Evolutionary conservation across 2,329 filamentous ascomycete species (phyloP), one percentile per base, ranked within the genome.

Genomic region (Ascochyta clinopodiicola): DNA sequence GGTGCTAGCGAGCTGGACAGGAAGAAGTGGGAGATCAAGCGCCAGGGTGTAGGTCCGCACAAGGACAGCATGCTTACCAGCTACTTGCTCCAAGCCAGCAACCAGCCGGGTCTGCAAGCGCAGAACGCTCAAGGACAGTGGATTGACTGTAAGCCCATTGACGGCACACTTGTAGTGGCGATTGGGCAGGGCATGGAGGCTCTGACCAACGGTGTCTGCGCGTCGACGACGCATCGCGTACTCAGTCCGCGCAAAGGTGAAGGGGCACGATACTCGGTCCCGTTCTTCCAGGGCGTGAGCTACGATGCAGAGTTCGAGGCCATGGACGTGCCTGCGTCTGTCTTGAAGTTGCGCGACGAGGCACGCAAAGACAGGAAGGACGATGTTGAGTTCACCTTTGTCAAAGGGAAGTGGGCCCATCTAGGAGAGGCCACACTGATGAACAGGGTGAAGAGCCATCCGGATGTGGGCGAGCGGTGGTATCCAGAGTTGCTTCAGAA

Each of bases 131-230:
- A 78, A 31, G 92, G 92, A 29, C 77, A 86, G 58, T 96, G 92
- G 92, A 88, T 96, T 66, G 90, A 94, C 75, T 92, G 88, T 70
- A 86, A 88, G 62, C 92, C 92, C 0, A 81, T 92, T 29, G 78
- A 82, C 19, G 89, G 88, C 2, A 95, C 92, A 43, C 82, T 96
- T 4, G 92, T 96, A 1, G 91, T 96, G 1, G 91, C 91, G 8
- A 92, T 96, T 64, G 92, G 92, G 0, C 92, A 96, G 76, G 92
- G 90, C 0, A 83, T 96, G 67, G 92, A 96, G 79, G 92, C 92
- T 4, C 77, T 96, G 62, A 96, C 92, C 19, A 86, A 86, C 59
- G 92, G 92, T 29, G 91, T 95, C 2, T 95, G 91, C 73, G 86
- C 88, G 61, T 79, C 86, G 59, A 96, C 92, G 2, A 95, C 91